These are phyloP conservation scores for Priceomyces haplophilus DNA, from an alignment of 805 yeast genomes.

Conservation along the genomic window DNA sequence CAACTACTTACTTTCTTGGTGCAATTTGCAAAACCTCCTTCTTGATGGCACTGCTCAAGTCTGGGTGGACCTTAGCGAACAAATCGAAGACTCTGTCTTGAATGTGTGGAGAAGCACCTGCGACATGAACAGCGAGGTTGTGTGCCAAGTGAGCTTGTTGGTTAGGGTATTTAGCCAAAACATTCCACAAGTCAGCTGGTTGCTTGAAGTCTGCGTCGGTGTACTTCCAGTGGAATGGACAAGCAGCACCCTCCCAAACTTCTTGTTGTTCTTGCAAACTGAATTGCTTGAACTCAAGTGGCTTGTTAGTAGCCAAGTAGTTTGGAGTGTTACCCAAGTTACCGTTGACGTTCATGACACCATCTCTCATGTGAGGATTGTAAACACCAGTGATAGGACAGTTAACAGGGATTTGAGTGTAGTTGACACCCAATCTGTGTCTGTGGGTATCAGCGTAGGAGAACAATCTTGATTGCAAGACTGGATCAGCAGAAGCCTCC, in stretches of 20 bases:
- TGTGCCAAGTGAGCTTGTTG: conserved; percentile 83
- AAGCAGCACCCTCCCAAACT: conserved; percentile 77
- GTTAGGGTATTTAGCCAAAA: conserved; percentile 70
- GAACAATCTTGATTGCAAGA: conserved; percentile 70
- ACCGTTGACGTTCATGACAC: conserved; percentile 58
- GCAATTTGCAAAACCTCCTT: conserved; percentile 54
- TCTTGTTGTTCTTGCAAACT: conserved; percentile 67
- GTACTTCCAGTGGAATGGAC: conserved; percentile 83
- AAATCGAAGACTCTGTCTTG: conserved; percentile 77
- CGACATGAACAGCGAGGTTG: conserved; percentile 75
- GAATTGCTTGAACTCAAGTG: conserved; percentile 44
- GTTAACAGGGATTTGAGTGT: conserved; percentile 83
- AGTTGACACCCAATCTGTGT: conserved; percentile 72
- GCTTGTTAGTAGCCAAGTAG: conserved; percentile 59
- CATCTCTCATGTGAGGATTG: conserved; percentile 78
- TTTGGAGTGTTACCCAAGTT: conserved; percentile 78
- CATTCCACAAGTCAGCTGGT: conserved; percentile 75
- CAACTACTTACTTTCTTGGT: conserved; percentile 43
- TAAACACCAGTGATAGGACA: conserved; percentile 60
- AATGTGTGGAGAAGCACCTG: conserved; percentile 66
- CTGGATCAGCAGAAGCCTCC: conserved; percentile 77
- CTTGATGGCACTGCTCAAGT: conserved; percentile 65
- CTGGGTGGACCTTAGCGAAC: conserved; percentile 70
- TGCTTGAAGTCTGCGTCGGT: conserved; percentile 75
- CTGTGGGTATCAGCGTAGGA: conserved; percentile 77